Evolutionary conservation across 805 yeast genomes (phyloP).

Genomic region (Ogataea corticis): DNA sequence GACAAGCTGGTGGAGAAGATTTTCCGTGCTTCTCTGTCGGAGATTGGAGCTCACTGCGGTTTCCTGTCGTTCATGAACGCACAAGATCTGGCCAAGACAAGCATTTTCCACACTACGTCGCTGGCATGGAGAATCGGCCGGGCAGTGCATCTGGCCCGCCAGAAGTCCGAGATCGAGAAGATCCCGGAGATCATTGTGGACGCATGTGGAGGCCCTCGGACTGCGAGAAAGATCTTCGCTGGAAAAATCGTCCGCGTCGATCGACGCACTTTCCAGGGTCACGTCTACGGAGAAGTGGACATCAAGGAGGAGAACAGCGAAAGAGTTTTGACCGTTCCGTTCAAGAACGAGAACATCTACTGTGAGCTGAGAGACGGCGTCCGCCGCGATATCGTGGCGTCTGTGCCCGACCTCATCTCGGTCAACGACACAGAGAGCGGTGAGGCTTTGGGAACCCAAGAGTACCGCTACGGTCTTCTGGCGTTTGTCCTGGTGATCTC

Average conservation of each 20-base stretch:
- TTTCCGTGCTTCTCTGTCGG: conserved; percentile 42
- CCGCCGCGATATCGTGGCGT: conserved; percentile 32
- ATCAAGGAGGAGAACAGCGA: conserved; percentile 20
- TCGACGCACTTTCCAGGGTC: conserved; percentile 41
- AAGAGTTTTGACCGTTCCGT: conserved; percentile 37
- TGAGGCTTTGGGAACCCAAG: conserved; percentile 48
- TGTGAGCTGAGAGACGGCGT: conserved; percentile 27
- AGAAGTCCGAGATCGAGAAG: conserved; percentile 35
- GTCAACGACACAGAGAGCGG: conserved; percentile 43
- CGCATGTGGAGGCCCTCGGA: conserved; percentile 31
- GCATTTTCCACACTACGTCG: conserved; percentile 33
- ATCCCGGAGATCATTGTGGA: conserved; percentile 38
- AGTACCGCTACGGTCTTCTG: conserved; percentile 43
- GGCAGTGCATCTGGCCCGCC: conserved; percentile 40
- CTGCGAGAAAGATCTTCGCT: conserved; percentile 37
- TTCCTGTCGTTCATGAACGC: conserved; percentile 28
- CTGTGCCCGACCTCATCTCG: conserved; percentile 46
- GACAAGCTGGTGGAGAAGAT: conserved; percentile 38
- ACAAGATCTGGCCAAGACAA: conserved; percentile 12
- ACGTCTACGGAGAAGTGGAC: conserved; percentile 44
- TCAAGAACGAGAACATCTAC: conserved; percentile 47
- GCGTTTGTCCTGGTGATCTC: conserved; percentile 43
- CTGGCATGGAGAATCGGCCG: conserved; percentile 48
- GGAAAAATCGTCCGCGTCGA: conserved; percentile 47
- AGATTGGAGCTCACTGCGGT: conserved; percentile 40